Conservation (phyloP, 768 basidiomycete species). For the Serendipita sp. region DNA sequence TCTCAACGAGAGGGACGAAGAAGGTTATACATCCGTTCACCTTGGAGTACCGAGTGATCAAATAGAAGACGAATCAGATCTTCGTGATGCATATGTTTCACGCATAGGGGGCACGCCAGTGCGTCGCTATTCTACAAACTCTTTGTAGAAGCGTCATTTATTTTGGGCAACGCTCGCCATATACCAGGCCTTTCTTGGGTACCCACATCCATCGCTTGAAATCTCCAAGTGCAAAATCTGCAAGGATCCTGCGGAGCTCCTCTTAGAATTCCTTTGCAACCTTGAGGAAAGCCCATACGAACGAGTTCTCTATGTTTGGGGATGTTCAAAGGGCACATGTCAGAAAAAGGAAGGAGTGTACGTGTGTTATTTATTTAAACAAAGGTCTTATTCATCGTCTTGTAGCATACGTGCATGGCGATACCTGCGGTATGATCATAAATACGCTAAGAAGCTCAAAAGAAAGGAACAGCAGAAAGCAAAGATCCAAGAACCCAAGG, state of each 20-base stretch:
- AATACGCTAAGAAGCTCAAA: slow-evolving; percentile 59
- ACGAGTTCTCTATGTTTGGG: slow-evolving; percentile 74
- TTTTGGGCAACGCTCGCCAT: slow-evolving; percentile 26
- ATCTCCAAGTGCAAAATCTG: slow-evolving; percentile 61
- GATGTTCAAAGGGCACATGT: slow-evolving; percentile 51
- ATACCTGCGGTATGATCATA: slow-evolving; percentile 50
- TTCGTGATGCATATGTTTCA: slow-evolving; percentile 66
- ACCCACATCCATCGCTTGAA: slow-evolving; percentile 40
- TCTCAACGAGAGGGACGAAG: slow-evolving; percentile 31
- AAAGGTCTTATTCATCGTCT: not conserved
- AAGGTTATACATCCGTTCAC: slow-evolving; percentile 45
- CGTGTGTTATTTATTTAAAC: slow-evolving; percentile 16
- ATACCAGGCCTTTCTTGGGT: slow-evolving; percentile 54
- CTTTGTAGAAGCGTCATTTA: slow-evolving; percentile 23
- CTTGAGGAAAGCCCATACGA: slow-evolving; percentile 75
- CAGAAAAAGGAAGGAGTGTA: slow-evolving; percentile 68
- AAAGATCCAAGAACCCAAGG: slow-evolving; percentile 15
- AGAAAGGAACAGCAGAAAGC: slow-evolving; percentile 28
- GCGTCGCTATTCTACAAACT: slow-evolving; percentile 34
- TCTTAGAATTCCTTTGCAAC: slow-evolving; percentile 82
- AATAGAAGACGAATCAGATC: slow-evolving; percentile 39
- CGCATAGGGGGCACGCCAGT: slow-evolving; percentile 84
- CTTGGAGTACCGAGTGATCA: slow-evolving; percentile 68
- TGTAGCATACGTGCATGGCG: slow-evolving; percentile 69
- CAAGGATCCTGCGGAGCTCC: slow-evolving; percentile 56